A percentile compares a stretch with the other conserved stretches of the same genome.
Evolutionary conservation across 73 alveolate genomes (phyloP).

Genomic region (Paramecium primaurelia): DNA sequence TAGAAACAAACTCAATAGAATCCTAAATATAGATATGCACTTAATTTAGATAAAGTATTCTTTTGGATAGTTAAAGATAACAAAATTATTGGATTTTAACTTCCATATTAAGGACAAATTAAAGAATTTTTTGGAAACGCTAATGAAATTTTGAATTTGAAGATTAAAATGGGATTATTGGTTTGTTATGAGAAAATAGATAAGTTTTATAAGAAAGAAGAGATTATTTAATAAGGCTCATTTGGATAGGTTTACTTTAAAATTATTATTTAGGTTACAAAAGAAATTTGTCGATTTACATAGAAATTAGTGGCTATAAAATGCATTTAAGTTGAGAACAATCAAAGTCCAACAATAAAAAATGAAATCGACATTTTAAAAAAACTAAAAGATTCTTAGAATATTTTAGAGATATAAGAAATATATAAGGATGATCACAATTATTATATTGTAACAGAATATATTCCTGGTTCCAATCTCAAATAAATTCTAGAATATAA

Average conservation of each 20-base stretch:
- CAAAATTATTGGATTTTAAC: background rate
- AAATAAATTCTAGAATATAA: background rate
- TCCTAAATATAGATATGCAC: background rate
- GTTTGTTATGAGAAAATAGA: background rate
- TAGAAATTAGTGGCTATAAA: background rate
- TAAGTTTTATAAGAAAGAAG: background rate
- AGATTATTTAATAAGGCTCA: background rate
- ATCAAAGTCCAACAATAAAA: background rate
- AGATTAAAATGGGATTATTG: background rate
- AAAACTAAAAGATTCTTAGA: background rate
- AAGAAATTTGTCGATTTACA: background rate
- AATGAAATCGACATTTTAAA: background rate
- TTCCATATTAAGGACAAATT: background rate
- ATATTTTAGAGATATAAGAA: background rate
- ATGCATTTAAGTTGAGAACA: background rate
- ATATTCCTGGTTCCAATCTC: background rate
- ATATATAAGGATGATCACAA: background rate
- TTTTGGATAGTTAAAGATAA: background rate
- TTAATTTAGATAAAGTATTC: background rate
- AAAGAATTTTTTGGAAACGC: constrained; percentile 2
- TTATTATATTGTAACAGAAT: constrained; percentile 1
- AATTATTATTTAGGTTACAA: background rate
- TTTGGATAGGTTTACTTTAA: background rate
- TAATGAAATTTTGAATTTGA: background rate
- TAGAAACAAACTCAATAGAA: background rate